Evolutionary conservation across 208 protist species (phyloP).

Genomic region (Herpetomonas samuelpessoai): DNA sequence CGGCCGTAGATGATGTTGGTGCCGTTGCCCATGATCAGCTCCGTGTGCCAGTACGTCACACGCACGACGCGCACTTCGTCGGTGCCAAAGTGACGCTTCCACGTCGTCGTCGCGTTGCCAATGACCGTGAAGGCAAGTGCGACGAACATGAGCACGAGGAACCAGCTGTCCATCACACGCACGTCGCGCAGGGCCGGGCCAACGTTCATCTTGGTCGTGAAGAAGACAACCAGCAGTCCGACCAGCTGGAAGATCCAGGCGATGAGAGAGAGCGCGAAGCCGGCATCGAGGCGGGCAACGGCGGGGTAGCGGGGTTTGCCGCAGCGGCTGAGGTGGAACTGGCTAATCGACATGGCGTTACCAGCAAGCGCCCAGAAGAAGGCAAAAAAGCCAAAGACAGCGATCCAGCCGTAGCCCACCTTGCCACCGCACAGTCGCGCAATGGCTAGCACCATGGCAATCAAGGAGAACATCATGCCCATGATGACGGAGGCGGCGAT

Average conservation of each 20-base stretch:
- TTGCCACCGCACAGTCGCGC: slow-evolving; percentile 25
- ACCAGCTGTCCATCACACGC: slow-evolving; percentile 56
- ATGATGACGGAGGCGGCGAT: slow-evolving; percentile 48
- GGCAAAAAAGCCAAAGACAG: slow-evolving; percentile 48
- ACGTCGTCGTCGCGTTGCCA: slow-evolving; percentile 43
- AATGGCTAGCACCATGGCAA: slow-evolving; percentile 29
- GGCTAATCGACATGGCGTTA: slow-evolving; percentile 53
- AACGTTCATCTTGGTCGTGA: slow-evolving; percentile 48
- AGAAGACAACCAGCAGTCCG: slow-evolving; percentile 29
- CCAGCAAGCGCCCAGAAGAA: slow-evolving; percentile 47
- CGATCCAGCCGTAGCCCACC: slow-evolving; percentile 40
- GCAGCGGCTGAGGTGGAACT: slow-evolving; percentile 41
- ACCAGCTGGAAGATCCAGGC: slow-evolving; percentile 48
- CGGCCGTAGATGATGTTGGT: slow-evolving; percentile 39
- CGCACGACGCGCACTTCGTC: slow-evolving; percentile 36
- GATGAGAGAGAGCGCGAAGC: slow-evolving; percentile 50
- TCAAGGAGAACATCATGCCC: slow-evolving; percentile 29
- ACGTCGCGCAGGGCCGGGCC: slow-evolving; percentile 37
- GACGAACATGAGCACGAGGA: slow-evolving; percentile 30
- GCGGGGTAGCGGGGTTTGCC: slow-evolving; percentile 25
- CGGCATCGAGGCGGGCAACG: slow-evolving; percentile 39
- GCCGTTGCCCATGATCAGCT: slow-evolving; percentile 41
- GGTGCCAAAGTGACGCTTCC: slow-evolving; percentile 47
- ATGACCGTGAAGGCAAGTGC: slow-evolving; percentile 33
- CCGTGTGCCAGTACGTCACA: slow-evolving; percentile 67